phyloP scores from a whole-genome alignment of 495 filamentous ascomycete genomes.

The Sordaria brevicollis region DNA sequence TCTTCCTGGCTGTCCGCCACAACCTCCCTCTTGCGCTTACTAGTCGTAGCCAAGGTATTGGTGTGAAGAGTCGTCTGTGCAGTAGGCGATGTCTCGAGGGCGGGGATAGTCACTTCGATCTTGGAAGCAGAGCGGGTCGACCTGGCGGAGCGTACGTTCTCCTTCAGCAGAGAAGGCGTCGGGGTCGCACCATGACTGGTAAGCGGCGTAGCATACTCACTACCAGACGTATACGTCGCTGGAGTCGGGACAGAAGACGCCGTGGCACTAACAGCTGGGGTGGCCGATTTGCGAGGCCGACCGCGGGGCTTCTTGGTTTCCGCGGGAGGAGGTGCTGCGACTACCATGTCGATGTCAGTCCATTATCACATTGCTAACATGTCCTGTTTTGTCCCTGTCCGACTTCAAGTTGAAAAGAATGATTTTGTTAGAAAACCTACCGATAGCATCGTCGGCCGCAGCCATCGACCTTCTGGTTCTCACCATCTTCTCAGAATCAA shows the following conservation, averaged over 20 bases:
- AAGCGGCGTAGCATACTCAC: conserved; percentile 62
- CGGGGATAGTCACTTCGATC: conserved; percentile 20
- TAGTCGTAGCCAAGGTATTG: conserved; percentile 16
- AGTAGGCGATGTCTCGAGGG: neutral
- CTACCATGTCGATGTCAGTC: neutral
- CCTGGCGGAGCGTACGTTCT: conserved; percentile 4
- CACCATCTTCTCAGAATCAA: conserved; percentile 5
- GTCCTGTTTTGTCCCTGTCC: neutral
- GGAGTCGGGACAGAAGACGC: conserved; percentile 31
- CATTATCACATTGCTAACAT: neutral
- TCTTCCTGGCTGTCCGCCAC: conserved; percentile 27
- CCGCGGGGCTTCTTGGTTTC: conserved; percentile 4
- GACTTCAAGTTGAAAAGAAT: neutral
- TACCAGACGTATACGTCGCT: conserved; percentile 33
- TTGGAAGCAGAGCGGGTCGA: neutral
- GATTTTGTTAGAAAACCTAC: conserved; percentile 6
- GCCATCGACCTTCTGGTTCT: conserved; percentile 15
- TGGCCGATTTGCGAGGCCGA: conserved; percentile 3
- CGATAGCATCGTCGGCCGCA: conserved; percentile 8
- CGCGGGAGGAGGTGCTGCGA: neutral
- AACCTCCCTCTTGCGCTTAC: conserved; percentile 20
- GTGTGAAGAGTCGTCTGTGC: conserved; percentile 9
- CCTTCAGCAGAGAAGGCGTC: conserved; percentile 14
- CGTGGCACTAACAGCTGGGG: neutral
- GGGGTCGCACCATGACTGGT: conserved; percentile 63